phyloP scores from a whole-genome alignment of 176 grass and related monocot species.

The Puya raimondii region DNA sequence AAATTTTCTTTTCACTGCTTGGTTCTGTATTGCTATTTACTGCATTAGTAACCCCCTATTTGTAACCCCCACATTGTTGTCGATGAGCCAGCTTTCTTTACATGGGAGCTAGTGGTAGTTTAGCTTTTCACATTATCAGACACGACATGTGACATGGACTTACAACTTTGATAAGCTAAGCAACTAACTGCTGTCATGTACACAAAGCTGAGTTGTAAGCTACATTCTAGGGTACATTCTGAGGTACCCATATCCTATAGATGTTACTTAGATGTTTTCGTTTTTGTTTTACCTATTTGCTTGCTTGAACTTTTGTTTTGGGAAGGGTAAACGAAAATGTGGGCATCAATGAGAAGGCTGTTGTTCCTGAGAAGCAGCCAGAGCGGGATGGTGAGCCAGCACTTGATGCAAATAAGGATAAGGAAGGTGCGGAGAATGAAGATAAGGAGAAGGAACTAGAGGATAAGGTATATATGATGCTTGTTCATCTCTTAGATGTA shows the following conservation, averaged over 20 bases:
- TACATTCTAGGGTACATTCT: too few species aligned
- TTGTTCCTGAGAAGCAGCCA: conserved; percentile 7
- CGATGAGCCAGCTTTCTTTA: neutral
- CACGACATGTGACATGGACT: too few species aligned
- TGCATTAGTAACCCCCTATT: too few species aligned
- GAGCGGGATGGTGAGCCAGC: neutral
- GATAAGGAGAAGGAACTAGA: conserved; percentile 16
- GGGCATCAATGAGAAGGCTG: conserved; percentile 2
- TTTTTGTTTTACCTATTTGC: too few species aligned
- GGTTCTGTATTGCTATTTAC: neutral
- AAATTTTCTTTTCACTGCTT: neutral
- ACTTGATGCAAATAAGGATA: conserved; percentile 7
- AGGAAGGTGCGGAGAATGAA: conserved; percentile 5
- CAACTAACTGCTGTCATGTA: too few species aligned
- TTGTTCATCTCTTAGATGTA: neutral
- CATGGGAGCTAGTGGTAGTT: too few species aligned
- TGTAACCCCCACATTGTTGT: too few species aligned
- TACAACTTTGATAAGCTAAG: too few species aligned
- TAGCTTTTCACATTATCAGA: too few species aligned
- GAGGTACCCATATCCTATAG: too few species aligned
- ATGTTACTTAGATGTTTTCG: too few species aligned
- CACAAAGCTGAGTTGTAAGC: too few species aligned
- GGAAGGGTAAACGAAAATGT: conserved; percentile 6
- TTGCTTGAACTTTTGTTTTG: neutral
- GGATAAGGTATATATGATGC: conserved; percentile 11